Conservation (phyloP, 2,329 filamentous ascomycete genomes). For the Verticillium tricorpus region DNA sequence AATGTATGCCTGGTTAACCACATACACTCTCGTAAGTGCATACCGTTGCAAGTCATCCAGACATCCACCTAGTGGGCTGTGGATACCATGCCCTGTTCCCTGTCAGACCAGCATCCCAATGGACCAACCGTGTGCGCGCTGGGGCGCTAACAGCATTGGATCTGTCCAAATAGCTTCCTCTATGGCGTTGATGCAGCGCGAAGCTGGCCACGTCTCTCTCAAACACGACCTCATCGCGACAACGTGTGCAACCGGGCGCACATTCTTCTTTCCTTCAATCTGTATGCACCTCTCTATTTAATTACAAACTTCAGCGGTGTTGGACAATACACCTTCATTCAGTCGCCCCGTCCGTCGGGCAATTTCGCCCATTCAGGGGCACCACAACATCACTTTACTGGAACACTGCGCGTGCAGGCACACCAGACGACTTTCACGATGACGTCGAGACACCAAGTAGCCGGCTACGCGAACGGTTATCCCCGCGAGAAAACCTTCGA, state of each 20-base stretch:
- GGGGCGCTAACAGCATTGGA: background rate
- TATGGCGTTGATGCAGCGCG: background rate
- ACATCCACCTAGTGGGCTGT: no score
- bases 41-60: no score
- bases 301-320: background rate
- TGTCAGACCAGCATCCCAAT: no score
- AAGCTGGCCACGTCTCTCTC: background rate
- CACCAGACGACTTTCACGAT: slow-evolving; percentile 45
- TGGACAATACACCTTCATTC: background rate
- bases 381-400: background rate
- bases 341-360: background rate
- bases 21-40: no score
- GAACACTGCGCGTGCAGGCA: slow-evolving; percentile 4
- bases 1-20: no score
- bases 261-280: background rate
- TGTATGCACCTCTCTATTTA: background rate
- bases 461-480: slow-evolving; percentile 80
- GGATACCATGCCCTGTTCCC: no score
- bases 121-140: no score
- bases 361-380: background rate
- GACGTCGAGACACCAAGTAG: slow-evolving; percentile 78
- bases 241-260: background rate
- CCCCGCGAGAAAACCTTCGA: slow-evolving; percentile 74
- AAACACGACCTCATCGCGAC: background rate
- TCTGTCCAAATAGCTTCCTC: background rate